Evolutionary conservation across 768 basidiomycete genomes (phyloP), one percentile per base, ranked within the genome.

Genomic region (Astraeus odoratus): DNA sequence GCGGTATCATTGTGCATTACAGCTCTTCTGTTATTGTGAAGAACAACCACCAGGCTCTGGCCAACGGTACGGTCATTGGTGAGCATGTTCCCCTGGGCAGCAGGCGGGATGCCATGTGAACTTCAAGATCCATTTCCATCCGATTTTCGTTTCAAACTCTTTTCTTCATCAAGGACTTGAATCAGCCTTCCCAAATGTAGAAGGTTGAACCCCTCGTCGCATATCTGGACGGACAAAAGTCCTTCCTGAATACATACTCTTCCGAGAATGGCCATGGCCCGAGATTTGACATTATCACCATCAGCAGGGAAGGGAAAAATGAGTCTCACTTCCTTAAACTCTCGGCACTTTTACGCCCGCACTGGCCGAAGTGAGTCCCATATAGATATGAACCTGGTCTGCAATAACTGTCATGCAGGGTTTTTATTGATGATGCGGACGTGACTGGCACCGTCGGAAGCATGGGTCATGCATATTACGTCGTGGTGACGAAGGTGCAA

Each of bases 371-470:
- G 70, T 73, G 29, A 53, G 64, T 52, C 12, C 12, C 22, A 3
- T 22, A 19, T 31, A 24, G 12, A 38, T 19, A 24, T 37, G 39
- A 20, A 19, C 16, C 22, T 25, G 43, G 19, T 19, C 13, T 34
- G 15, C 12, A 27, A 18, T 3, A 7, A 15, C 19, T 25, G 18
- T 8, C 13, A n/a, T 19, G 3, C 45, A 86, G 83, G 59, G 74
- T 81, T 5, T 66, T 80, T 24, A 65, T 81, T 10, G 84, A 86
- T 47, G 81, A 80, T 45, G 58, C 51, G 2, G 74, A 78, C 48
- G 48, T 72, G 25, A 63, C 58, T 13, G 73, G 71, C 3, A 55
- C 43, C 4, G 55, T 65, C 18, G 79, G 78, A 20, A 80, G 80
- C 3, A 67, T 68, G 27, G 80, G 76, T 4, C 84, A 85, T 56